Evolutionary conservation across 345 rosid genomes (phyloP), one percentile per base, ranked within the genome.

Genomic region (Physaria fendleri): DNA sequence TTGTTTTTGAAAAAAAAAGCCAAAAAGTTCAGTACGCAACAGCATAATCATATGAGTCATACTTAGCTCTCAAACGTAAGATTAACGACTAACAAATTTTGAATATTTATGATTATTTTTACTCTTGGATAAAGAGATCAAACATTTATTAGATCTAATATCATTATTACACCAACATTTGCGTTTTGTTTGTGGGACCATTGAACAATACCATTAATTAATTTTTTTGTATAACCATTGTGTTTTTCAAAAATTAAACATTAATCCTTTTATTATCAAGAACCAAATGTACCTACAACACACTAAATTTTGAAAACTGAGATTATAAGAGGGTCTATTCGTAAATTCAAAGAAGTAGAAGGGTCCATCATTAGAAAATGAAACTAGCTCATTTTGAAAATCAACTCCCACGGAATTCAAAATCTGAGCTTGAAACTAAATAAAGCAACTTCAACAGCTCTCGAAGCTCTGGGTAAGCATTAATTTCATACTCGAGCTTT

Each of bases 401-500:
- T 21, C 41, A 30, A 5, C 56, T 68, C 73, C 67, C 61, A 40
- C 62, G 55, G 55, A 45, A 21, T 68, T 69, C 73, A 69, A 69
- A 69, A 53, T 61, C 73, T 61, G 56, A 61, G 56, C 38, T 47
- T 20, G 37, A 5, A 32, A 11, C 4, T 10, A 30, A 2, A 7
- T 5, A 30, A 65, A 11, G 30, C 22, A 25, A 25, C 41, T 21
- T 17, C 53, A 21, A 33, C 24, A 49, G 27, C 57, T 51, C 33
- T 40, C 7, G 27, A 29, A 54, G 30, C 4, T 2, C 50, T 43
- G 16, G 8, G 25, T 14, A 48, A 43, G 17, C 62, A 50, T 49
- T 57, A 30, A 59, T 33, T 50, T 24, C 39, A 42, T 48, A 23
- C 24, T 33, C 61, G 24, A 41, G 72, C 59, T 46, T 56, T 62